Conservation (phyloP, 805 yeast genomes). For the Hanseniaspora singularis region DNA sequence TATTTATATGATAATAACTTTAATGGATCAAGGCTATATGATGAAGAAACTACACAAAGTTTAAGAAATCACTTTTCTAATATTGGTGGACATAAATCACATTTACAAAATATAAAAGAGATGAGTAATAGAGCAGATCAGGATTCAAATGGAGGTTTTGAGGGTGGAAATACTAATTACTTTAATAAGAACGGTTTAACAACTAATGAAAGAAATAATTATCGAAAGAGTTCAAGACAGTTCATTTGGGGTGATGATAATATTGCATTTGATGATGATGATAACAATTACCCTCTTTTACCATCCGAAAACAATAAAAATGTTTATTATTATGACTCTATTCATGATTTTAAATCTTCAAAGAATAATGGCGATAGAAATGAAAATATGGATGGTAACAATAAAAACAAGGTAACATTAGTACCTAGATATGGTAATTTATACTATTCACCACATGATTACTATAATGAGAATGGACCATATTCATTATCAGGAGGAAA, state of each 20-base stretch:
- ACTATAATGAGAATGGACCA: conserved; percentile 22
- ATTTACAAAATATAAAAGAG: neutral
- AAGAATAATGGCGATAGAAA: neutral
- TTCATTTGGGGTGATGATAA: conserved; percentile 10
- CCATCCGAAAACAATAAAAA: conserved; percentile 5
- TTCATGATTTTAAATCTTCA: conserved; percentile 11
- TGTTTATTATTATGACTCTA: conserved; percentile 6
- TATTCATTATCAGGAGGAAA: conserved; percentile 15
- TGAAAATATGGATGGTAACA: neutral
- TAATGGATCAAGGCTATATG: neutral
- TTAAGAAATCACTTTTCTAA: conserved; percentile 3
- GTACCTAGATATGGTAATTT: neutral
- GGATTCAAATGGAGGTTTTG: neutral
- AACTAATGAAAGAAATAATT: too few relatives aligned
- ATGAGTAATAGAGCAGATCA: neutral
- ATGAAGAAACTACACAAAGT: neutral
- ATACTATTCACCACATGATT: conserved; percentile 40
- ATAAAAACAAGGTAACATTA: neutral
- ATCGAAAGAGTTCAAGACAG: neutral
- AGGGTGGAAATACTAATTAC: neutral
- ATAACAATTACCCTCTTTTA: neutral
- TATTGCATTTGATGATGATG: conserved; percentile 3
- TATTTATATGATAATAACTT: neutral
- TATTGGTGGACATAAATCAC: neutral
- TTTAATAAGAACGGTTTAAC: neutral